A percentile compares a stretch with the other conserved stretches of the same genome.
Conservation (phyloP, 2,329 filamentous ascomycete species). For the Lachnellula hyalina region DNA sequence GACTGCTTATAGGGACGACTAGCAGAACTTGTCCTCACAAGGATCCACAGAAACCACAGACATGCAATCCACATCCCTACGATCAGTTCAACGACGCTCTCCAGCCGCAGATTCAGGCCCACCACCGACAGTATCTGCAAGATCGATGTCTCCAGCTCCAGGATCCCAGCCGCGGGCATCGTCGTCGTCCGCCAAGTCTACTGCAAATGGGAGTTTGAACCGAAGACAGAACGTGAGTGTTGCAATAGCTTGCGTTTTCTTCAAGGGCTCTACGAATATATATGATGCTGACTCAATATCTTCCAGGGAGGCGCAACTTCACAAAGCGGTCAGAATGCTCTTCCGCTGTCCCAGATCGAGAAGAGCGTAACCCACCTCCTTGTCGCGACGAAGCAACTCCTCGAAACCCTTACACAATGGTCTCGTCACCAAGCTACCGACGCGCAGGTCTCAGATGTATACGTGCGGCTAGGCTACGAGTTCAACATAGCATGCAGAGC, state of each 20-base stretch:
- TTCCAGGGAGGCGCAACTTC: slow-evolving; percentile 15
- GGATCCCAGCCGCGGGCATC: slow-evolving; percentile 57
- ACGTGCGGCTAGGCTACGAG: slow-evolving; percentile 94
- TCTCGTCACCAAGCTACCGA: slow-evolving; percentile 88
- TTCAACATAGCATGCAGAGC: slow-evolving; percentile 98
- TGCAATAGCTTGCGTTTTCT: not conserved
- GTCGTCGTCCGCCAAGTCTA: slow-evolving; percentile 59
- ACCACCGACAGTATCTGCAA: slow-evolving; percentile 49
- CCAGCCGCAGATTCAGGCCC: slow-evolving; percentile 57
- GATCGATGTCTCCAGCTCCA: slow-evolving; percentile 52
- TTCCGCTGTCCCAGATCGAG: slow-evolving; percentile 81
- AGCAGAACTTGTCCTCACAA: not conserved
- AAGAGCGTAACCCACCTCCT: slow-evolving; percentile 97
- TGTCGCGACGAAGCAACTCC: slow-evolving; percentile 93
- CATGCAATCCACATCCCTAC: slow-evolving; percentile 45
- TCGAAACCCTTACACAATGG: slow-evolving; percentile 97
- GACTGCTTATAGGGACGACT: not conserved
- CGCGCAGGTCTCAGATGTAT: slow-evolving; percentile 94
- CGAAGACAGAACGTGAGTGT: slow-evolving; percentile 54
- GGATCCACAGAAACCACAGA: slow-evolving; percentile 41
- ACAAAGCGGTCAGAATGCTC: slow-evolving; percentile 21
- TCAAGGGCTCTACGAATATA: not conserved
- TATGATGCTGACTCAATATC: slow-evolving; percentile 5
- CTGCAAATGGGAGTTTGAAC: slow-evolving; percentile 42
- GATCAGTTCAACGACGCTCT: slow-evolving; percentile 55